Evolutionary conservation across 1,284 basidiomycete genomes (phyloP), one percentile per base, ranked within the genome.

Genomic region (Cutaneotrichosporon mucoides): DNA sequence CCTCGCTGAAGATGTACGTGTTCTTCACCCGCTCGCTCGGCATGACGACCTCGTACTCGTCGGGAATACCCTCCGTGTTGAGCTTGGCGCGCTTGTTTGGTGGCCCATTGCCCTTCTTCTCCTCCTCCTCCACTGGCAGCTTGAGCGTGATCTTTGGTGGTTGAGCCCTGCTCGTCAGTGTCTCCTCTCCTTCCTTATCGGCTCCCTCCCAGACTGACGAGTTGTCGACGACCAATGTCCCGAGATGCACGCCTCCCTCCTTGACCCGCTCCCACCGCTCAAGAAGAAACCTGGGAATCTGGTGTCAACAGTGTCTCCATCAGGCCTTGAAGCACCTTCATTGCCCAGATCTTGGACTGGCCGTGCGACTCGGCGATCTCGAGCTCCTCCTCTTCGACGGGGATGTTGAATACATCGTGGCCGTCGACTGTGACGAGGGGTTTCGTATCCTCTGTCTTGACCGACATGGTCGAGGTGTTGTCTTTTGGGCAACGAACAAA

Each of bases 281-380:
- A 37, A 80, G 69, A 15, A 83, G 60, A 68, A 82, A 82, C 12
- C 79, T 72, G 10, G 82, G 82, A 35, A 83, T 76, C 72, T 80
- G 59, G 40, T 6, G 46, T 56, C 35, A 56, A 34, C 45, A 15
- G 1, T 13, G 38, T 40, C 16, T 5, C 43, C 6, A 6, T 42
- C 33, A 24, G 16, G 11, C 37, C 11, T 7, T 37, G 13, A 53
- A 49, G 24, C 53, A 67, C 66, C 64, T 75, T 75, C 48, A 76
- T 59, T 12, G 73, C 71, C 75, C 75, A 76, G n/a, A 73, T 68
- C 37, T 69, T 70, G 33, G 63, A 64, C 16, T 57, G 55, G 52
- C 65, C 64, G 56, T 67, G 59, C 16, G 55, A 51, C 11, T 44
- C 45, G 1, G 61, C 60, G 16, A 73, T 62, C 13, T 59, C 61